These are phyloP conservation scores for Mycena rebaudengoi DNA, from an alignment of 768 basidiomycete species.

Conservation along the genomic window DNA sequence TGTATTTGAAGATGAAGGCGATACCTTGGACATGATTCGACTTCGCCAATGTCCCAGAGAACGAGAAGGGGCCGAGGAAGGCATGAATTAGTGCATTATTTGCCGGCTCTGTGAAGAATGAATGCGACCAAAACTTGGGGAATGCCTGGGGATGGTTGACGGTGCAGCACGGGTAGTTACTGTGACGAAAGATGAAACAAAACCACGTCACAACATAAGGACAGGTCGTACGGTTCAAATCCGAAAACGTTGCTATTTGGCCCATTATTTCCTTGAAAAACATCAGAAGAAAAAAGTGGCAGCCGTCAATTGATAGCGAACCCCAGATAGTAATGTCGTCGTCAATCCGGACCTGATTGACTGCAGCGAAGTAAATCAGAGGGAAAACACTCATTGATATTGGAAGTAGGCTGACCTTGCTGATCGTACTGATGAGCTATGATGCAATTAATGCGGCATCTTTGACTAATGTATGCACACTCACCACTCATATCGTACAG, in stretches of 20 bases:
- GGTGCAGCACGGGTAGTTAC: slow-evolving; percentile 55
- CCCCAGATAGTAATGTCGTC: no score
- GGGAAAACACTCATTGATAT: background rate
- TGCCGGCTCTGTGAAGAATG: slow-evolving; percentile 44
- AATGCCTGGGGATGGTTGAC: slow-evolving; percentile 52
- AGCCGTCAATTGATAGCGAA: no score
- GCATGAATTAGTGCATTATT: slow-evolving; percentile 43
- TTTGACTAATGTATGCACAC: slow-evolving; percentile 2
- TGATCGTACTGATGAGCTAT: slow-evolving; percentile 54
- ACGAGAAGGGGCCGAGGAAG: slow-evolving; percentile 49
- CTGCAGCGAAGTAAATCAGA: slow-evolving; percentile 26
- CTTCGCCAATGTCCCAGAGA: slow-evolving; percentile 42
- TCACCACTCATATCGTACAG: slow-evolving; percentile 49
- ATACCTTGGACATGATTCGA: slow-evolving; percentile 44
- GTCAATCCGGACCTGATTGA: slow-evolving; percentile 53
- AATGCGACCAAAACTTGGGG: slow-evolving; percentile 54
- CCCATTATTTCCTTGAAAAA: slow-evolving; percentile 40
- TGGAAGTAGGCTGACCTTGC: slow-evolving; percentile 36
- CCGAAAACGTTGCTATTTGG: slow-evolving; percentile 52
- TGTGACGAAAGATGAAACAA: slow-evolving; percentile 1
- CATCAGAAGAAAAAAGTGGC: no score
- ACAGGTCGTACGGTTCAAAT: slow-evolving; percentile 52
- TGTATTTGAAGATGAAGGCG: background rate
- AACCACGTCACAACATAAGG: background rate
- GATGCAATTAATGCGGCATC: no score